These are phyloP conservation scores for Taphrina communis DNA, from an alignment of 1,139 yeast species.

Conservation along the genomic window DNA sequence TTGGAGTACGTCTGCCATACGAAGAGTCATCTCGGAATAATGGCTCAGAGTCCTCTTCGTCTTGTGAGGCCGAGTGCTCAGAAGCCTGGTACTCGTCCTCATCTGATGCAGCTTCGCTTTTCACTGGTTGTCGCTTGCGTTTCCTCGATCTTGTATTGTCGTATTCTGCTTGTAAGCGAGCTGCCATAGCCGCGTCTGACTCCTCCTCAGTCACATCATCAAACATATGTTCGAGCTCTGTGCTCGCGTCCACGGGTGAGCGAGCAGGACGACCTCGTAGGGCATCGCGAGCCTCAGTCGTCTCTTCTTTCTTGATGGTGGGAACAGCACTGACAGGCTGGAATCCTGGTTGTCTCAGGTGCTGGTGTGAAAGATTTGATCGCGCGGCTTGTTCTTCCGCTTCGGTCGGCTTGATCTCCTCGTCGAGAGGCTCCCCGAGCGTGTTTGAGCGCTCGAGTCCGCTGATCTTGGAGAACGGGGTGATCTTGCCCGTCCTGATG, in stretches of 20 bases:
- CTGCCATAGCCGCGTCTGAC: slow-evolving; percentile 36
- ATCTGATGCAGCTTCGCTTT: slow-evolving; percentile 13
- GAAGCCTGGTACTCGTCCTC: slow-evolving; percentile 3
- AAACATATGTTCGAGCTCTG: slow-evolving; percentile 14
- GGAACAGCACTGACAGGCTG: not conserved
- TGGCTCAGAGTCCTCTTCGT: not conserved
- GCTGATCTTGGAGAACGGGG: slow-evolving; percentile 83
- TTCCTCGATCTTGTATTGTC: slow-evolving; percentile 13
- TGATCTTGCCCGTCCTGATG: slow-evolving; percentile 86
- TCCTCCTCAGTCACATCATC: slow-evolving; percentile 13
- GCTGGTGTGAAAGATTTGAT: slow-evolving; percentile 53
- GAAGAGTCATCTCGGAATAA: not conserved
- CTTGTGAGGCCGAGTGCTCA: not conserved
- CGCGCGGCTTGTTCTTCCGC: not conserved
- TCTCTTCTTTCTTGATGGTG: not conserved
- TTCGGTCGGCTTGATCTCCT: slow-evolving; percentile 18
- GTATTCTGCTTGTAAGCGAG: slow-evolving; percentile 30
- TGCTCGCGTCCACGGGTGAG: not conserved
- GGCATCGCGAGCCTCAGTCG: slow-evolving; percentile 45
- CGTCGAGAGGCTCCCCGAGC: slow-evolving; percentile 18
- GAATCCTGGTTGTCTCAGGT: slow-evolving; percentile 57
- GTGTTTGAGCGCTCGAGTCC: slow-evolving; percentile 46
- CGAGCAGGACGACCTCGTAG: not conserved
- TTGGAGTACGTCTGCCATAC: not conserved
- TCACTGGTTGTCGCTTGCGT: slow-evolving; percentile 20